Base-by-base conservation (phyloP, 495 filamentous ascomycete species). In the Trypethelium eluteriae region DNA sequence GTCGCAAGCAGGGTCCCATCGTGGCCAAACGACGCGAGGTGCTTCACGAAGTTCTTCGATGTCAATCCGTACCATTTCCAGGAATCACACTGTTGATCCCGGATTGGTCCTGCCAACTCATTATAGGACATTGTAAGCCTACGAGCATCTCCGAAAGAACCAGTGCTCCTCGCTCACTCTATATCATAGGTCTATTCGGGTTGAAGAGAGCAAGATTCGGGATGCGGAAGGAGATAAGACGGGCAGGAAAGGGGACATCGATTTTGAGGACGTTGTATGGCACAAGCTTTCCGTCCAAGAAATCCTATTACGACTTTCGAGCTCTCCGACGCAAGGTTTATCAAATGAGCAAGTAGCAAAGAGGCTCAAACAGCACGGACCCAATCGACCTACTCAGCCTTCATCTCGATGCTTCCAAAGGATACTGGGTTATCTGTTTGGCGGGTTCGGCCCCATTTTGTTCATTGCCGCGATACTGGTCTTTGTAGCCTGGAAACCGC, bases 401-500 rank as follows among this genome's bases (percentile, higher is more conserved):
- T 75, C 82, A 1, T 86, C 86, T 14, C 83, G 80, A 63, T 81
- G 80, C 34, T 67, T 85, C 63, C 77, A 78, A 50, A 83, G 85
- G 68, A 81, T 83, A 34, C 77, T 90, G 6, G 81, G 81, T 32
- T 91, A 91, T 72, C 82, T 90, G 72, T 91, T 89, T 72, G 85
- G 84, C 62, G 88, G 88, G 32, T 90, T 90, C 69, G 86, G 88
- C 2, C 79, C 83, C 2, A 80, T 90, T 38, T 81, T 90, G 5
- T 77, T 88, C 4, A 72, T 84, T 39, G 87, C 85, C 14, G 76
- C 80, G 35, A 81, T 89, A 36, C 79, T 91, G 4, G 84, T 89
- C 62, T 88, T 89, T 70, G 72, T 90, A 50, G 80, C 84, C 6
- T 90, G 86, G 87, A 86, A 85, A 57, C 88, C 88, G 4, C 83